Conservation (phyloP, 306 rosid genomes). For the Rubus idaeus region DNA sequence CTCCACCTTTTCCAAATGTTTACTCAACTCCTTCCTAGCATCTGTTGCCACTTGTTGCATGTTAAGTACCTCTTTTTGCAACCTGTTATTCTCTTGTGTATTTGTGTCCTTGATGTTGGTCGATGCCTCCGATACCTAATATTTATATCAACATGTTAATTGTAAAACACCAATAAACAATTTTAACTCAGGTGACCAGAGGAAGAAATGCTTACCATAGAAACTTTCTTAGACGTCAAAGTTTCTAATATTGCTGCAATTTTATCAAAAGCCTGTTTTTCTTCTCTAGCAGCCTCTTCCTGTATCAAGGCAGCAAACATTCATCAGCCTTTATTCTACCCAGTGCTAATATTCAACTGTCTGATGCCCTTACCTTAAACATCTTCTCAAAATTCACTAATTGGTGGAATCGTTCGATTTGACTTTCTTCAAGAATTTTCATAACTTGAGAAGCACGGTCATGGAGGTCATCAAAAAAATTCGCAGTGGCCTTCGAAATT, state of each 20-base stretch:
- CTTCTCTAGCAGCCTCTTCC: constrained; percentile 76
- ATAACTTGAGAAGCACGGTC: constrained; percentile 54
- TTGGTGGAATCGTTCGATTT: constrained; percentile 50
- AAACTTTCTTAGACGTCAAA: constrained; percentile 64
- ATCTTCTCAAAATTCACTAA: constrained; percentile 63
- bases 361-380: constrained; percentile 60
- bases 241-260: constrained; percentile 59
- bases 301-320: constrained; percentile 38
- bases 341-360: background rate
- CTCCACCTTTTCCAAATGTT: constrained; percentile 47
- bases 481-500: constrained; percentile 62
- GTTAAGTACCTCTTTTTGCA: constrained; percentile 54
- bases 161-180: too few species aligned
- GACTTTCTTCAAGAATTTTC: constrained; percentile 58
- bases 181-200: constrained; percentile 10
- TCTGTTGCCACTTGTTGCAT: constrained; percentile 60
- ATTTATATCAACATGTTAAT: constrained; percentile 26
- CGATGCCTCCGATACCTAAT: constrained; percentile 75
- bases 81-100: constrained; percentile 44
- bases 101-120: constrained; percentile 48
- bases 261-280: constrained; percentile 59
- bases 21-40: constrained; percentile 49
- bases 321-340: constrained; percentile 17
- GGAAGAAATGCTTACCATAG: constrained; percentile 41
- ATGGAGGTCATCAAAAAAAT: constrained; percentile 58